phyloP scores from a whole-genome alignment of 345 rosid genomes.

The Linum usitatissimum region DNA sequence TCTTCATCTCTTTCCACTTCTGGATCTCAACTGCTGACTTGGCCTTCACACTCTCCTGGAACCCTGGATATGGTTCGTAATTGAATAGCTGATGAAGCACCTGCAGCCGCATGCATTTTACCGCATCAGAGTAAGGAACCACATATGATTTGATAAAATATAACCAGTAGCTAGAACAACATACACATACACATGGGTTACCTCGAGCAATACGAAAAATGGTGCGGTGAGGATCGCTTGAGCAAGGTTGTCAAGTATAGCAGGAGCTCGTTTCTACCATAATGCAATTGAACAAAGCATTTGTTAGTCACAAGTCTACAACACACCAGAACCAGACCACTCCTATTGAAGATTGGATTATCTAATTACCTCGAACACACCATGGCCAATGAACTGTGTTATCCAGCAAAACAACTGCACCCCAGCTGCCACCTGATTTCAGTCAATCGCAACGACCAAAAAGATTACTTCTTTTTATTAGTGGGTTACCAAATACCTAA shows the following conservation, averaged over 20 bases:
- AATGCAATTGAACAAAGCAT: not conserved
- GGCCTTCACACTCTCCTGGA: conserved; percentile 47
- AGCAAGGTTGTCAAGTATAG: conserved; percentile 63
- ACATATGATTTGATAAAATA: not conserved
- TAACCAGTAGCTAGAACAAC: too few species aligned
- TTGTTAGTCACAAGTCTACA: too few species aligned
- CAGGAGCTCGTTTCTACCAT: conserved; percentile 73
- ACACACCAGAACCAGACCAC: not conserved
- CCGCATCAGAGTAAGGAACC: not conserved
- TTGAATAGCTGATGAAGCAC: conserved; percentile 45
- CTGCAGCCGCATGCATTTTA: conserved; percentile 21
- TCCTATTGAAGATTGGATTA: not conserved
- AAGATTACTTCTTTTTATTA: too few species aligned
- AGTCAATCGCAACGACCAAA: not conserved
- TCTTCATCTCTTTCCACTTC: conserved; percentile 40
- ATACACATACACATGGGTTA: conserved; percentile 8
- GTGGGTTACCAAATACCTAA: too few species aligned
- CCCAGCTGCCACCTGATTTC: conserved; percentile 49
- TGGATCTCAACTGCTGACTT: conserved; percentile 47
- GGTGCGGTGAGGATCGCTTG: conserved; percentile 88
- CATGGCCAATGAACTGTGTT: conserved; percentile 78
- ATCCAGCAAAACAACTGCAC: conserved; percentile 70
- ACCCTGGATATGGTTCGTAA: conserved; percentile 84
- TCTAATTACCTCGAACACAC: conserved; percentile 61
- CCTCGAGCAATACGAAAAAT: conserved; percentile 89